phyloP scores from a whole-genome alignment of 768 basidiomycete species.

The Podaxis rugospora region DNA sequence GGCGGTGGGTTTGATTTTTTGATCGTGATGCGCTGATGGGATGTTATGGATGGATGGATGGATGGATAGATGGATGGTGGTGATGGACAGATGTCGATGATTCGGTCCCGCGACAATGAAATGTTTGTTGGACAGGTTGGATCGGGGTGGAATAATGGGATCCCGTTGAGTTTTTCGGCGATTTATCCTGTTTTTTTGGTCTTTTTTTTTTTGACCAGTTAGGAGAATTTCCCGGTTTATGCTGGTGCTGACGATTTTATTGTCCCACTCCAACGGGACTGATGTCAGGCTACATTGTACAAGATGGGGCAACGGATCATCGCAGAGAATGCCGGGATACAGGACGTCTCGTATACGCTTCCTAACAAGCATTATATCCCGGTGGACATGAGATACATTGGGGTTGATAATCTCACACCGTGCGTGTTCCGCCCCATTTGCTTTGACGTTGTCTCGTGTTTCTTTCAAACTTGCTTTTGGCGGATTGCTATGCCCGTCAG shows the following conservation, averaged over 20 bases:
- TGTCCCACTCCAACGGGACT: not conserved
- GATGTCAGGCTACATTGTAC: slow-evolving; percentile 80
- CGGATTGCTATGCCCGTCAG: not conserved
- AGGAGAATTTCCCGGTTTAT: not conserved
- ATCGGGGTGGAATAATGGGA: not conserved
- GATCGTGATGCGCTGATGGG: not conserved
- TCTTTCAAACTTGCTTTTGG: not conserved
- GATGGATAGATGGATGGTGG: not conserved
- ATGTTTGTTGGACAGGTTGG: not conserved
- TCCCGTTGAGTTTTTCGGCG: not conserved
- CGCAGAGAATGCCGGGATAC: slow-evolving; percentile 54
- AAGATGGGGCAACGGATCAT: slow-evolving; percentile 81
- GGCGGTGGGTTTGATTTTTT: not conserved
- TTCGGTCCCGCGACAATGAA: not conserved
- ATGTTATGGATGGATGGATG: not conserved
- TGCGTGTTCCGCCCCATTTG: slow-evolving; percentile 26
- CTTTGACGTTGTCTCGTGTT: not conserved
- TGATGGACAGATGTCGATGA: not conserved
- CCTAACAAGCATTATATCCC: slow-evolving; percentile 97
- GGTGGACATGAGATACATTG: slow-evolving; percentile 74
- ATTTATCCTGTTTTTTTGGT: not conserved
- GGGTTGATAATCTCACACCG: slow-evolving; percentile 68
- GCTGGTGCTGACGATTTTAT: not conserved
- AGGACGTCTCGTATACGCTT: slow-evolving; percentile 63
- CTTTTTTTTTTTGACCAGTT: not conserved